Evolutionary conservation across 192 early-diverging fungal species (phyloP), one percentile per base, ranked within the genome.

Genomic region (Entrophospora sp.): DNA sequence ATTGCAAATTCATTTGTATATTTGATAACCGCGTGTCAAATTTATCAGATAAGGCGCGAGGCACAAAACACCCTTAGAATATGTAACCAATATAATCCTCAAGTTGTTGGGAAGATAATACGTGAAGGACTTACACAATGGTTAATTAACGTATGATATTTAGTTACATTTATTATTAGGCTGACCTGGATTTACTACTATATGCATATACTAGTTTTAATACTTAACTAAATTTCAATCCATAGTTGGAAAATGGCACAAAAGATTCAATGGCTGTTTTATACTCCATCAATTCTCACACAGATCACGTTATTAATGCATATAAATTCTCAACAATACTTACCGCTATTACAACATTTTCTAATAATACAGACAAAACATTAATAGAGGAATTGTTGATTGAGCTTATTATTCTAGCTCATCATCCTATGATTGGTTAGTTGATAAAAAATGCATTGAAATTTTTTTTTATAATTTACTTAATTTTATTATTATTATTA

Each of bases 1-100:
- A 60, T 80, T 16, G 81, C 83, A 1, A 69, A 67, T 25, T 82
- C 85, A 13, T 78, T 85, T 38, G 76, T 83, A 13, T 87, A 80
- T 72, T 60, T 74, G 0, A 74, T 85, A 28, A 79, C 87, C 14
- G 63, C 70, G 2, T 71, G 78, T 6, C 71, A 76, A 13, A 70
- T 64, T 25, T 64, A 76, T 10, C 64, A 70, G 32, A 71, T 73
- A 9, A 69, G 82, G 34, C 73, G 71, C 25, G 70, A 71, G 13
- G 71, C 80, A 6, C 80, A 77, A 67, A 62, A 77, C 51, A 70
- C 73, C 24, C 51, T 75, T 12, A 68, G 70, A 32, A 67, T 61
- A 9, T 66, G 73, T 25, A 61, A 68, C 27, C 49, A 68, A 36
- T 40, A 40, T 28, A 67, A 75, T 34, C 71, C 73, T 30, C 48